A percentile compares a stretch with the other conserved stretches of the same genome.
These are phyloP conservation scores for Penicillium sp. DNA, from an alignment of 2,329 filamentous ascomycete genomes.

Conservation along the genomic window DNA sequence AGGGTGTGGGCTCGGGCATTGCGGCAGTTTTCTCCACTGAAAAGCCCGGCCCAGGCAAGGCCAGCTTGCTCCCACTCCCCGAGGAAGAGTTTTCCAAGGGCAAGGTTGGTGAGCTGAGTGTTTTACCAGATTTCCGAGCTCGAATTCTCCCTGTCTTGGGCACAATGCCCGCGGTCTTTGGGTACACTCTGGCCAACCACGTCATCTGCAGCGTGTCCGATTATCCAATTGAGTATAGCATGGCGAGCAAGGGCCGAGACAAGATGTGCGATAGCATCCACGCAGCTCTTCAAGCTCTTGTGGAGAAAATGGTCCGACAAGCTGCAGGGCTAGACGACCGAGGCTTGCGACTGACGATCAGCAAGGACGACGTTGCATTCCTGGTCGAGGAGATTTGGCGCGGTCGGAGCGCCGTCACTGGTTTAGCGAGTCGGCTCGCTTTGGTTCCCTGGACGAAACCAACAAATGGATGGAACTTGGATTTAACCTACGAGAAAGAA, in stretches of 20 bases:
- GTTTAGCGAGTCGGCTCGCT: constrained; percentile 69
- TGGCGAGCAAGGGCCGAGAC: constrained; percentile 72
- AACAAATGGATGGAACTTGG: constrained; percentile 52
- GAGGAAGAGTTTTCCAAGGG: constrained; percentile 87
- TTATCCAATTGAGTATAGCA: constrained; percentile 75
- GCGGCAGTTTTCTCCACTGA: constrained; percentile 91
- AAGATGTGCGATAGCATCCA: constrained; percentile 89
- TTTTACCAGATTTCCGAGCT: constrained; percentile 86
- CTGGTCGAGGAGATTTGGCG: constrained; percentile 83
- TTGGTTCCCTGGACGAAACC: constrained; percentile 77
- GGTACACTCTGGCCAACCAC: constrained; percentile 85
- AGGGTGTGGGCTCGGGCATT: constrained; percentile 77
- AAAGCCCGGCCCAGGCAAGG: constrained; percentile 83
- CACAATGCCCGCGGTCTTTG: constrained; percentile 96
- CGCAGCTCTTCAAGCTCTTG: constrained; percentile 65
- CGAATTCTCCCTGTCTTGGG: constrained; percentile 92
- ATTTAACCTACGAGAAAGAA: constrained; percentile 53
- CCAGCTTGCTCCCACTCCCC: constrained; percentile 74
- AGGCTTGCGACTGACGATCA: constrained; percentile 75
- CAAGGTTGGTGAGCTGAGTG: constrained; percentile 75
- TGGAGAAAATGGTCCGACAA: constrained; percentile 65
- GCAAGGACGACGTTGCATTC: constrained; percentile 75
- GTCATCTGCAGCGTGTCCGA: constrained; percentile 74
- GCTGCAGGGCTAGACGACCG: constrained; percentile 50
- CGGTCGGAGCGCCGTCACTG: constrained; percentile 75